phyloP scores from a whole-genome alignment of 768 basidiomycete genomes.

The Phanerodontia chrysosporium region DNA sequence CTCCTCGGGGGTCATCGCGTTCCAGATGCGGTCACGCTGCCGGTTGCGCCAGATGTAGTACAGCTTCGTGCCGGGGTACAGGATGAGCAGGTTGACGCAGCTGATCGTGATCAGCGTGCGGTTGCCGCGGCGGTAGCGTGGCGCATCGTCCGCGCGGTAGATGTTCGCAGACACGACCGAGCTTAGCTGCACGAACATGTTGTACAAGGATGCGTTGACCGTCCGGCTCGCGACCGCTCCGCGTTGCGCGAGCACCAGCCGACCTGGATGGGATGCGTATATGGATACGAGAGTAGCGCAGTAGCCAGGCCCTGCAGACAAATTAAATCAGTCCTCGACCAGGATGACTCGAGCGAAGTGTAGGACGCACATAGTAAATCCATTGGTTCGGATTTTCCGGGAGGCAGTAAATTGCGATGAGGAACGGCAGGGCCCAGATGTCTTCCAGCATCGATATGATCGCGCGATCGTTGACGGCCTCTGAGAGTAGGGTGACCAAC shows the following conservation, averaged over 20 bases:
- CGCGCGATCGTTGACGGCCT: constrained; percentile 49
- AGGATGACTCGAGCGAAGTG: too few relatives aligned
- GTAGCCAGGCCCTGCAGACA: constrained; percentile 34
- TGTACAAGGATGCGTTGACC: constrained; percentile 56
- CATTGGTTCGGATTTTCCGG: constrained; percentile 46
- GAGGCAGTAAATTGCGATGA: constrained; percentile 50
- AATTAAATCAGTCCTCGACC: not conserved
- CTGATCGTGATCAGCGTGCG: constrained; percentile 47
- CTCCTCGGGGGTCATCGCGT: constrained; percentile 46
- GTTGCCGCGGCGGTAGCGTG: constrained; percentile 57
- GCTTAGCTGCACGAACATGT: constrained; percentile 49
- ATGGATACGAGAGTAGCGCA: constrained; percentile 44
- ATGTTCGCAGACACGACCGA: constrained; percentile 48
- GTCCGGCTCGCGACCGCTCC: constrained; percentile 58
- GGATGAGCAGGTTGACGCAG: constrained; percentile 44
- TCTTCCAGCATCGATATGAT: constrained; percentile 50
- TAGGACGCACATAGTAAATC: constrained; percentile 47
- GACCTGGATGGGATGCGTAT: constrained; percentile 50
- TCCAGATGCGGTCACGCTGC: constrained; percentile 51
- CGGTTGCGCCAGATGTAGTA: constrained; percentile 60
- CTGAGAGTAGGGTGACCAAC: constrained; percentile 44
- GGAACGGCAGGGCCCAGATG: constrained; percentile 58
- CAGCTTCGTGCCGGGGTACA: constrained; percentile 51
- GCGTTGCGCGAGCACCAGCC: constrained; percentile 57
- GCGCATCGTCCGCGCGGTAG: constrained; percentile 55